Evolutionary conservation across 2,329 filamentous ascomycete genomes (phyloP), one percentile per base, ranked within the genome.

Genomic region (Simplicillium sp.): DNA sequence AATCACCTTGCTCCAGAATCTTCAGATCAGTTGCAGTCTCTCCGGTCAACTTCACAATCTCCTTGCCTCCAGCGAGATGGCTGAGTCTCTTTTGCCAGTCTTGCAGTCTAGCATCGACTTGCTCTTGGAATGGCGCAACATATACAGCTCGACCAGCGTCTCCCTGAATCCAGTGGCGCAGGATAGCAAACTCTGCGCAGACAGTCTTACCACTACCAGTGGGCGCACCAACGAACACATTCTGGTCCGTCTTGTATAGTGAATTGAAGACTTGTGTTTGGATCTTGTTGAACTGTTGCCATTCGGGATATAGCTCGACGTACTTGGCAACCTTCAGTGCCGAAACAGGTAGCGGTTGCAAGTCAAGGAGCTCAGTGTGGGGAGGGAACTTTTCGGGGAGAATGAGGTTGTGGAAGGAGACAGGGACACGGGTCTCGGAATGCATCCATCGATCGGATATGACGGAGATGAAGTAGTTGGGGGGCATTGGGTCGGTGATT

Each of bases 401-500:
- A 34, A 95, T 84, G 20, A 98, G 72, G 59, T 96, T 96, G 59
- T 94, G 85, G 67, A 98, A 97, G 1, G 89, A 90, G 2, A 98
- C 84, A 0, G 90, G 84, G 40, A 98, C 70, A 57, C 89, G 88
- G 1, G 89, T 95, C 65, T 98, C 89, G 1, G 90, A 87, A 58
- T 95, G 87, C 87, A 98, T 96, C 92, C 92, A 98, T 50, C 92
- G 76, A 60, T 98, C 92, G 3, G 90, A 97, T 15, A 96, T 67
- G 32, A 98, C 77, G 0, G 88, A 92, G 53, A 98, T 87, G 65
- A 98, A 98, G 67, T 98, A 98, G 61, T 98, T 94, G 0, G 94
- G 92, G 12, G 92, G 92, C 85, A 97, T 94, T 0, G 94, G 94
- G 51, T 98, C 92, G 1, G 87, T 89, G 50, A 98, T 94, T 1